Conservation (phyloP, 192 early-diverging fungal species). For the Borealophlyctis nickersoniae region DNA sequence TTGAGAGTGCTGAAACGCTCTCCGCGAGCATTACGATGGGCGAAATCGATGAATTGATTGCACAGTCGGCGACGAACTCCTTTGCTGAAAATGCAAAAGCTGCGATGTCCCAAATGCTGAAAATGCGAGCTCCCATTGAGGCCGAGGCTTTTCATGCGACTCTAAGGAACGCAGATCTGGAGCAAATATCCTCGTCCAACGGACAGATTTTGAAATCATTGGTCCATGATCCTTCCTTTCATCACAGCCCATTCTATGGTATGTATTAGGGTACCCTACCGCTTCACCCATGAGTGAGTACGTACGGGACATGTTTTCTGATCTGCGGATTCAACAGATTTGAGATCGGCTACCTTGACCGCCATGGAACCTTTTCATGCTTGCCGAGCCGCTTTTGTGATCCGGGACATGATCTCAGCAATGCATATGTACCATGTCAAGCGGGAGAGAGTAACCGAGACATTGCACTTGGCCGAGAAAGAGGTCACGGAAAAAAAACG, state of each 20-base stretch:
- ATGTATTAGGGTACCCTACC: neutral
- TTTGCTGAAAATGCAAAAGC: neutral
- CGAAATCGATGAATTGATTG: conserved; percentile 2
- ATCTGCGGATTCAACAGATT: neutral
- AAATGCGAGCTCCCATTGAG: neutral
- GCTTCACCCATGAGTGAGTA: neutral
- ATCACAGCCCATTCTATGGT: conserved; percentile 5
- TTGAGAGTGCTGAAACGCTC: conserved; percentile 2
- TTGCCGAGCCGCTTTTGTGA: conserved; percentile 4
- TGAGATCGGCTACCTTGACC: conserved; percentile 3
- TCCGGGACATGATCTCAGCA: conserved; percentile 2
- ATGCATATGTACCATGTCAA: conserved; percentile 5
- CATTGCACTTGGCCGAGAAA: neutral
- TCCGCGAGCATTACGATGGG: neutral
- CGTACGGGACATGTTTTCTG: too few relatives aligned
- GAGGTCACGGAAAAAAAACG: conserved; percentile 3
- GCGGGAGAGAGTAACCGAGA: neutral
- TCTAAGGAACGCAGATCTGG: neutral
- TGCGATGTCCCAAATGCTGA: conserved; percentile 1
- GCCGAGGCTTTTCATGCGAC: neutral
- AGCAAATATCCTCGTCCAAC: neutral
- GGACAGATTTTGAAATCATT: neutral
- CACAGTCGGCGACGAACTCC: neutral
- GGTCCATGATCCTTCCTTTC: neutral
- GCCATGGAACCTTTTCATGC: conserved; percentile 9